A percentile compares a stretch with the other conserved stretches of the same genome.
phyloP scores from a whole-genome alignment of 768 basidiomycete genomes.

The Lactarius sp. region DNA sequence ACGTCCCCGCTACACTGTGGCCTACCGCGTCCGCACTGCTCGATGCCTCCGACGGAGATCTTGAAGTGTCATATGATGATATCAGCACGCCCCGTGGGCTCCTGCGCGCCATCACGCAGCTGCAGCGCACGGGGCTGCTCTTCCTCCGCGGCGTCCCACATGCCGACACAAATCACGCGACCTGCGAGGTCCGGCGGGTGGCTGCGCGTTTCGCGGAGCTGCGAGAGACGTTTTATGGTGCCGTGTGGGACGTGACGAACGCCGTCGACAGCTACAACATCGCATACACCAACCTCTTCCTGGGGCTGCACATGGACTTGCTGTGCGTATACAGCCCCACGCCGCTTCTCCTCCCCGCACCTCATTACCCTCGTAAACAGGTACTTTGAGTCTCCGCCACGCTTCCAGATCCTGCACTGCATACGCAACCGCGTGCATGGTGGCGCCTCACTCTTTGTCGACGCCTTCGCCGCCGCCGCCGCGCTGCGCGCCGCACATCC shows the following conservation, averaged over 20 bases:
- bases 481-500: slow-evolving; percentile 45
- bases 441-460: slow-evolving; percentile 83
- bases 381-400: slow-evolving; percentile 87
- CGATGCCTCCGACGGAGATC: slow-evolving; percentile 36
- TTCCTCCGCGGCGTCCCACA: slow-evolving; percentile 71
- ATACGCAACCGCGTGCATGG: slow-evolving; percentile 80
- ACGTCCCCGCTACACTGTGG: slow-evolving; percentile 44
- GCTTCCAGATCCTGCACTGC: slow-evolving; percentile 90
- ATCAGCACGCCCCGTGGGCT: slow-evolving; percentile 45
- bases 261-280: slow-evolving; percentile 76
- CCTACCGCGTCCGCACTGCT: slow-evolving; percentile 30
- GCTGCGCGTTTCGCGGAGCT: slow-evolving; percentile 70
- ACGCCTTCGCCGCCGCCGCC: slow-evolving; percentile 63
- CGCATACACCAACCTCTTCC: slow-evolving; percentile 86
- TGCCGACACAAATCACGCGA: slow-evolving; percentile 48
- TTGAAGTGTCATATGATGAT: slow-evolving; percentile 53
- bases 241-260: slow-evolving; percentile 83
- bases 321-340: slow-evolving; percentile 47
- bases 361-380: slow-evolving; percentile 35
- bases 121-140: slow-evolving; percentile 66
- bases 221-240: slow-evolving; percentile 85
- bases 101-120: slow-evolving; percentile 58
- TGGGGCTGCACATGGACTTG: slow-evolving; percentile 91
- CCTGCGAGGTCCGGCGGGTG: slow-evolving; percentile 64
- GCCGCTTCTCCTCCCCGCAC: neutral